Evolutionary conservation across 441 rosid species (phyloP), one percentile per base, ranked within the genome.

Genomic region (Eruca vesicaria): DNA sequence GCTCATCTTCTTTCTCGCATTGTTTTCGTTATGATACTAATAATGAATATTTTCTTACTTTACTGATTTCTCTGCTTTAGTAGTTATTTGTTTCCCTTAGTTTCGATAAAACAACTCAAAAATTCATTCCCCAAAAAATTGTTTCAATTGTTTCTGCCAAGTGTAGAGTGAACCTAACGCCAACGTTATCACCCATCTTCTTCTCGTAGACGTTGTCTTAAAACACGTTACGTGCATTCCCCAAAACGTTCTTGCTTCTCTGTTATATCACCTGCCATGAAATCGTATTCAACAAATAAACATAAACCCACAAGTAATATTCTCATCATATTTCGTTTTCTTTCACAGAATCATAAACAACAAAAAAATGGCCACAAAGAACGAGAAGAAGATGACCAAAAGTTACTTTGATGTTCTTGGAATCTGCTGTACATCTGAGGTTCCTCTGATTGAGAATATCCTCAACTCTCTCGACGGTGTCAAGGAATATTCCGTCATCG

Each of bases 331-430:
- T 56, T 64, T 4, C 35, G 18, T 26, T 43, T 32, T 53, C 5
- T 0, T 20, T 57, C n/a, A 14, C 43, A 74, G 76, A 63, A 20
- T 43, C 28, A 21, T 14, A 7, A 11, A 12, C 9, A 15, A 19
- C 7, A 19, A 63, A 15, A 58, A 43, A 23, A 80, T 76, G 85
- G 81, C 74, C 53, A 61, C 41, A 63, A 75, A 72, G 7, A 62
- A 62, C 50, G 66, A 62, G 50, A 63, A 63, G 61, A 89, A 86
- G 82, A 71, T 71, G 75, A 90, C 86, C 59, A 94, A 88, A 58
- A 95, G 91, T 81, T 92, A 95, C 79, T 90, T 92, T 18, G 99
- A 95, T 65, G 98, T 95, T 18, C 41, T 89, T 50, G 99, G 99
- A 11, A 71, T 95, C 1, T 95, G 99, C 62, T 95, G 99, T 69